Evolutionary conservation across 352 stramenopile genomes (phyloP), one percentile per base, ranked within the genome.

Genomic region (Phytopythium kandeliae): DNA sequence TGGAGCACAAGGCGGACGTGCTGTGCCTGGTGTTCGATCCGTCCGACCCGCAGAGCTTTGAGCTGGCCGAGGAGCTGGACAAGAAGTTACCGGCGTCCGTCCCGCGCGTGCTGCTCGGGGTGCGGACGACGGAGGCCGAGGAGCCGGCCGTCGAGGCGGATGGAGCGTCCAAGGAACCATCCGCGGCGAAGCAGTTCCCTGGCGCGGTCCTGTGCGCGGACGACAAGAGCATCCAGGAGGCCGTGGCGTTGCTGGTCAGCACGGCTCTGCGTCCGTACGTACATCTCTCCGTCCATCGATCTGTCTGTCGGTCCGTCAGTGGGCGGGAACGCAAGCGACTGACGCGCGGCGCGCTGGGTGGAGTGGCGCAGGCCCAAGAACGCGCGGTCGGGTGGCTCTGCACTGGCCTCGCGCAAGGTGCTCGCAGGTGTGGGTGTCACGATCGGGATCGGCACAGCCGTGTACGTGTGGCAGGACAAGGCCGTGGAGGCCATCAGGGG

Each of bases 1-100:
- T 92, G 15, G 74, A 87, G 54, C 71, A 79, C 47, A 77, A 73
- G 35, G 81, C 81, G 1, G 81, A 92, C 57, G 78, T 88, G 49
- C 40, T 92, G 37, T 81, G 84, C 34, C 63, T 89, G 24, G 46
- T 92, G 31, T 69, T 82, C 51, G 78, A 92, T 50, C 81, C 81
- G 26, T 51, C 72, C 0, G 65, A 87, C 25, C 47, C 67, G 6
- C 50, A 61, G 41, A 85, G 73, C 50, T 66, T 73, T 47, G 46
- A 62, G 12, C 54, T 67, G 28, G 75, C 71, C 11, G 71, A 86
- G 49, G 73, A 82, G 28, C 48, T 78, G 58, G 67, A 73, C 52
- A 76, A 74, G 54, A 78, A 78, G 53, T 47, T 89, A 16, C 69
- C 77, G 19, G 53, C 57, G 10, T 55, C 63, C 22, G 81, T 91